Evolutionary conservation across 768 basidiomycete species (phyloP), one percentile per base, ranked within the genome.

Genomic region (Boletellus sp.): DNA sequence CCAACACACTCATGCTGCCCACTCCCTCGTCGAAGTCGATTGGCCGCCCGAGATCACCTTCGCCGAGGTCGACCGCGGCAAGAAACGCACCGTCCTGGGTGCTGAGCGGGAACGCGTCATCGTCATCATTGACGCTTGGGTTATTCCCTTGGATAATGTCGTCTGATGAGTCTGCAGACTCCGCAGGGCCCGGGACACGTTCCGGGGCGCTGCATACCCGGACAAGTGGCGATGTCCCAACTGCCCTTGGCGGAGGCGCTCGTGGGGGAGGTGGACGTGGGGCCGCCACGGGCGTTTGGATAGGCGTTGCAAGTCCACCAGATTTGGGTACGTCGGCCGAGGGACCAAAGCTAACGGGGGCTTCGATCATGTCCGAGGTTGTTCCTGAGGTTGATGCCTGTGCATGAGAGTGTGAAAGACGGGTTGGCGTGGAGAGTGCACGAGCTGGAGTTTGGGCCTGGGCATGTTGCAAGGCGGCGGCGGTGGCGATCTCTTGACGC

Each of bases 21-120:
- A 51, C n/a, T 31, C 71, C 70, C 53, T 72, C 72, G 10, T 74
- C 73, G 40, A 64, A 73, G 51, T 75, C 66, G 31, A 75, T 75
- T 8, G 67, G 72, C 35, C 58, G 53, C 36, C 65, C 66, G 13
- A 65, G 45, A 51, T 78, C 77, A 32, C 70, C 71, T 17, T 77
- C 77, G 2, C 72, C 74, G 12, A 81, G 63, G 50, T 82, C 81
- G 20, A 83, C 72, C 10, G 73, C 65, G 17, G 85, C 84, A 32
- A 84, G 70, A 57, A 87, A 77, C 2, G 75, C 81, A 46, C 82
- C 85, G 46, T 88, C 87, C 35, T 90, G 84, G 1, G 84, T 84
- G 48, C 72, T 70, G 54, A 81, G 77, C 11, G 72, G 71, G 53
- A 77, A 83, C 0, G 74, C 54, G 16, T 71, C 71, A 1, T 67